Conservation (phyloP, 495 filamentous ascomycete species). For the Aspergillus affinis region DNA sequence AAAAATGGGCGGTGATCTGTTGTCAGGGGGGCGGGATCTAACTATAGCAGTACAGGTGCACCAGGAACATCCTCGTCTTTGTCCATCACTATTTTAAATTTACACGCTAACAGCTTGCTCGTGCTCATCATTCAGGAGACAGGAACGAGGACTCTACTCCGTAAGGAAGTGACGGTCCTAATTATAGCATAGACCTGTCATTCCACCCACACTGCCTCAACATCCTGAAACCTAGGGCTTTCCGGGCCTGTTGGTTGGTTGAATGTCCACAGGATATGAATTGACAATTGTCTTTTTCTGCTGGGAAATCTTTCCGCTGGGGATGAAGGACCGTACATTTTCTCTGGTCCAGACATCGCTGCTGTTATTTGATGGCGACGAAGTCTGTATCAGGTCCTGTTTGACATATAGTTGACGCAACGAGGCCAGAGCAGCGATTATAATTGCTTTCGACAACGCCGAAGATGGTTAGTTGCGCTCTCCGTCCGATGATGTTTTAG, state of each 20-base stretch:
- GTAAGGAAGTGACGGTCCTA: no score
- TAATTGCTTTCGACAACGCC: neutral
- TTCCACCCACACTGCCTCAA: neutral
- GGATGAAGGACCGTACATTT: neutral
- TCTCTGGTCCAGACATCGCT: neutral
- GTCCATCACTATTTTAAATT: neutral
- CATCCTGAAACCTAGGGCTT: no score
- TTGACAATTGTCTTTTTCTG: neutral
- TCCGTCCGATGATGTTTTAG: neutral
- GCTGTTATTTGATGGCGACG: neutral
- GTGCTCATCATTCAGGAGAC: neutral
- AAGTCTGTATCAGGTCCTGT: neutral
- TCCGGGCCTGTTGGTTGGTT: neutral
- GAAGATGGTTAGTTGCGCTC: neutral
- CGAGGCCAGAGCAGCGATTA: neutral
- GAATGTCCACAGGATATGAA: neutral
- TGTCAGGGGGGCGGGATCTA: neutral
- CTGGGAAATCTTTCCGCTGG: neutral
- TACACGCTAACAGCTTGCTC: neutral
- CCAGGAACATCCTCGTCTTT: neutral
- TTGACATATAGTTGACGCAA: neutral
- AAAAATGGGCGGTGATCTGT: neutral
- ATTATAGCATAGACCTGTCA: neutral
- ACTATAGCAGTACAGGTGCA: neutral
- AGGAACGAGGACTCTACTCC: no score